Evolutionary conservation across 169 alveolate species (phyloP).

Genomic region (Eimeria necatrix): DNA sequence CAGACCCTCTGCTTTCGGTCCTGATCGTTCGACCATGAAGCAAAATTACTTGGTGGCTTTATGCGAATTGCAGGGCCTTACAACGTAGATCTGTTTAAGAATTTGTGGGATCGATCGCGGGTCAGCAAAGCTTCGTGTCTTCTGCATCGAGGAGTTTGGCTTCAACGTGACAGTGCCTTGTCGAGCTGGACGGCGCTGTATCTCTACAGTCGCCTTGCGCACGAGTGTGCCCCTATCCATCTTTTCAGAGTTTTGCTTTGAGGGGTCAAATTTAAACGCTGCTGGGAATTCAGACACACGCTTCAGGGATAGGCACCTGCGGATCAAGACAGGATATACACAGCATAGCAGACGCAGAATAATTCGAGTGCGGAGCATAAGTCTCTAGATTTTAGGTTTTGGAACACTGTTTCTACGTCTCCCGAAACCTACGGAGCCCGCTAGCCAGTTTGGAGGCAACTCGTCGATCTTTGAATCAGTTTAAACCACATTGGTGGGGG

Average conservation of each 20-base stretch:
- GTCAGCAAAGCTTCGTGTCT: conserved; percentile 23
- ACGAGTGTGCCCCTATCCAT: conserved; percentile 39
- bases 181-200: conserved; percentile 68
- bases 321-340: not conserved
- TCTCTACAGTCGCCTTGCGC: conserved; percentile 73
- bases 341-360: not conserved
- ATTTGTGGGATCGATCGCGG: conserved; percentile 28
- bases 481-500: no score
- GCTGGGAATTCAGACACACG: no score
- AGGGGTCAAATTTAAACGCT: not conserved
- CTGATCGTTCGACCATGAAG: no score
- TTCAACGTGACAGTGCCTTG: conserved; percentile 23
- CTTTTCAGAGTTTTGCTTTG: conserved; percentile 16
- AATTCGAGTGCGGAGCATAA: not conserved
- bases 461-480: no score
- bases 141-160: conserved; percentile 52
- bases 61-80: not conserved
- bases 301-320: not conserved
- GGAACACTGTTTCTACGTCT: not conserved
- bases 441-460: no score
- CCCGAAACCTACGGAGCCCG: not conserved
- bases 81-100: conserved; percentile 22
- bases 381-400: conserved; percentile 10
- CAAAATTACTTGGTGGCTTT: no score
- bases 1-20: no score